Evolutionary conservation across 2,329 filamentous ascomycete species (phyloP).

Genomic region (Cadophora sp.): DNA sequence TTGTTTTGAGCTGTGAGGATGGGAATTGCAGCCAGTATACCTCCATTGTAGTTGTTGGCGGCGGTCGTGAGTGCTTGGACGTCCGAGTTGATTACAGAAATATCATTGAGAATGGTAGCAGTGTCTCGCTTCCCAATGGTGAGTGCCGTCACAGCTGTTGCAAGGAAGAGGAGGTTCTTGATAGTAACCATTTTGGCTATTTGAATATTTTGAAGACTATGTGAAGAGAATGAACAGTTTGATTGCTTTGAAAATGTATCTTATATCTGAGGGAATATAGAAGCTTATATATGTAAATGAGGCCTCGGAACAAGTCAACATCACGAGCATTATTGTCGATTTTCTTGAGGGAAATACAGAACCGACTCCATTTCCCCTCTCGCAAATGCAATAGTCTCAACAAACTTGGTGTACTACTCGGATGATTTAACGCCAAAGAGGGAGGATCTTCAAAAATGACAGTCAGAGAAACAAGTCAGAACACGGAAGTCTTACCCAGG

Average conservation of each 20-base stretch:
- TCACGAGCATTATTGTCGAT: not conserved
- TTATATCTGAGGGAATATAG: not conserved
- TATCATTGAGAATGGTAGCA: conserved; percentile 25
- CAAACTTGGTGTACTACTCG: not conserved
- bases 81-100: conserved; percentile 51
- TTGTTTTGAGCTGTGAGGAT: conserved; percentile 18
- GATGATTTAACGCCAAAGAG: not conserved
- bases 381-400: not conserved
- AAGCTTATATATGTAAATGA: not conserved
- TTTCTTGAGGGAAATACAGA: not conserved
- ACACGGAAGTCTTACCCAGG: conserved; percentile 3
- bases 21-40: conserved; percentile 20
- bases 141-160: conserved; percentile 25
- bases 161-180: conserved; percentile 29
- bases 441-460: not conserved
- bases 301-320: not conserved
- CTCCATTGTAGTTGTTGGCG: conserved; percentile 46
- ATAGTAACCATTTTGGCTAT: conserved; percentile 31
- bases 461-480: not conserved
- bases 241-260: not conserved
- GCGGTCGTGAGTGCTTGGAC: conserved; percentile 54
- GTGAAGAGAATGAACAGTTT: not conserved
- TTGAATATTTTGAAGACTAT: not conserved
- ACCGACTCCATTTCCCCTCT: not conserved
- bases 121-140: conserved; percentile 25